A percentile compares a stretch with the other conserved stretches of the same genome.
Evolutionary conservation across 768 basidiomycete genomes (phyloP).

Genomic region (Suillus americanus): DNA sequence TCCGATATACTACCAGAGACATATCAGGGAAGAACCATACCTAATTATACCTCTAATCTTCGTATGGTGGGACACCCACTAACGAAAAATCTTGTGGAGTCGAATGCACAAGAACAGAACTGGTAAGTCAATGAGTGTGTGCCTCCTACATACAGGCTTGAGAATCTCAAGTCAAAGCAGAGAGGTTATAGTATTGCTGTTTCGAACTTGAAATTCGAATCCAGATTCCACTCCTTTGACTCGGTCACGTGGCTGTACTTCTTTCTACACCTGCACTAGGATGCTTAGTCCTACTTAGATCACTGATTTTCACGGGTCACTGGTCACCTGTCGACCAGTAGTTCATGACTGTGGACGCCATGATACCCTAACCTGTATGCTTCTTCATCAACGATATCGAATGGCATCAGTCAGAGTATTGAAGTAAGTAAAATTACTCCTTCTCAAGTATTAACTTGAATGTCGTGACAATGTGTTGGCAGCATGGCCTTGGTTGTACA

Average conservation of each 20-base stretch:
- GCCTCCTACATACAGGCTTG: background rate
- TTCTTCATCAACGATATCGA: background rate
- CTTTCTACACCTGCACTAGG: background rate
- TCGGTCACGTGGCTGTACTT: background rate
- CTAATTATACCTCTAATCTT: no score
- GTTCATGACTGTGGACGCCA: background rate
- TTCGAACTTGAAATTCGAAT: background rate
- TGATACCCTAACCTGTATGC: background rate
- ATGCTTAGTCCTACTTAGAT: background rate
- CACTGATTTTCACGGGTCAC: background rate
- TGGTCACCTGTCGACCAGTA: background rate
- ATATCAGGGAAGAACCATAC: background rate
- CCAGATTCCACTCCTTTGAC: background rate
- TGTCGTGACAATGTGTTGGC: background rate
- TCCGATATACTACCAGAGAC: slow-evolving; percentile 51
- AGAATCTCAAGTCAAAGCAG: background rate
- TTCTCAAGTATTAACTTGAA: background rate
- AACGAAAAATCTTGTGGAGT: background rate
- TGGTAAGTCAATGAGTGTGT: background rate
- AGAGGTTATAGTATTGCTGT: background rate
- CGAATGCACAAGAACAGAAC: background rate
- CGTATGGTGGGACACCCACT: background rate
- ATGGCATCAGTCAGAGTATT: background rate
- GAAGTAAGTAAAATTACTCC: background rate
- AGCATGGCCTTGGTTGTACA: background rate